Percentiles rank a stretch among this genome's conserved stretches.
Conservation (phyloP, 768 basidiomycete species). For the Russula brevipes region DNA sequence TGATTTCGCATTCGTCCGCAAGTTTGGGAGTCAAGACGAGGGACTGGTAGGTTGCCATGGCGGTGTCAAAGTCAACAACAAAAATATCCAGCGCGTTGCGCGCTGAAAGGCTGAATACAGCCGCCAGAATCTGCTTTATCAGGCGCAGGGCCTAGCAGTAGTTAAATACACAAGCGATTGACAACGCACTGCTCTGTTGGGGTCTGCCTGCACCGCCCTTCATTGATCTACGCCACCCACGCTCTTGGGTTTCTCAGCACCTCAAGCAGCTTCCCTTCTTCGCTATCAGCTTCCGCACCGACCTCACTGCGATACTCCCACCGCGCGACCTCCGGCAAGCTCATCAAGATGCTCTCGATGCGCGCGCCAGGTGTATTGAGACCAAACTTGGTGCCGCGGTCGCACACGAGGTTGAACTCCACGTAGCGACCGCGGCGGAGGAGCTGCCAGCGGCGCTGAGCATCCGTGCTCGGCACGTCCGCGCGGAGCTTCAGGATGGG, state of each 20-base stretch:
- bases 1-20: too few relatives aligned
- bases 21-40: too few relatives aligned
- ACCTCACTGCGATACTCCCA: slow-evolving; percentile 66
- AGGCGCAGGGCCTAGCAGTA: neutral
- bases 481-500: slow-evolving; percentile 70
- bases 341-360: slow-evolving; percentile 62
- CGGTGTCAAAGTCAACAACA: too few relatives aligned
- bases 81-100: too few relatives aligned
- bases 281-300: slow-evolving; percentile 42
- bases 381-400: slow-evolving; percentile 65
- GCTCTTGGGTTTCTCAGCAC: slow-evolving; percentile 45
- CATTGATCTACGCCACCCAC: slow-evolving; percentile 36
- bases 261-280: slow-evolving; percentile 48
- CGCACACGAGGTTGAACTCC: slow-evolving; percentile 76
- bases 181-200: neutral
- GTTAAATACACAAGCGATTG: neutral
- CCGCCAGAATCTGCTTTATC: neutral
- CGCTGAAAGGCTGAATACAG: too few relatives aligned
- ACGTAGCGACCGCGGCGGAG: slow-evolving; percentile 88
- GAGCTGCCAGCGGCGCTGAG: slow-evolving; percentile 87
- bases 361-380: slow-evolving; percentile 54
- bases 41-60: too few relatives aligned
- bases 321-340: slow-evolving; percentile 57
- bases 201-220: neutral
- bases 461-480: slow-evolving; percentile 51